phyloP scores from a whole-genome alignment of 2,329 filamentous ascomycete species.

The Onygenales sp. region DNA sequence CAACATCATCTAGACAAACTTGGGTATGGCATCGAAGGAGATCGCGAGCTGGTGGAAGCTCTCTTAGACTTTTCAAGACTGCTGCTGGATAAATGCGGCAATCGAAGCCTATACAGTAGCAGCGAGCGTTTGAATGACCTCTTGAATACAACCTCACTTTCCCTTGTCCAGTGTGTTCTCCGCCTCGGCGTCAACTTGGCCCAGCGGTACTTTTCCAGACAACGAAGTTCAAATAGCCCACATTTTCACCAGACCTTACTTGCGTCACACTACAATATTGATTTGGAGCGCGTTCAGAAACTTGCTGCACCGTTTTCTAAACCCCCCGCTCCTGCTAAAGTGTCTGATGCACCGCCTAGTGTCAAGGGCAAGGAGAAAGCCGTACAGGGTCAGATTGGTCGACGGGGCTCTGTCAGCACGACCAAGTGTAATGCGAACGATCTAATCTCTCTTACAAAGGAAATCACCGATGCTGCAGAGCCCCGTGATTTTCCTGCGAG shows the following conservation, averaged over 20 bases:
- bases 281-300: constrained; percentile 70
- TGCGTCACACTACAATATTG: constrained; percentile 69
- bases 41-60: constrained; percentile 67
- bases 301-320: constrained; percentile 75
- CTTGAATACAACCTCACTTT: constrained; percentile 74
- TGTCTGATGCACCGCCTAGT: constrained; percentile 40
- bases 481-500: constrained; percentile 22
- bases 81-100: constrained; percentile 89
- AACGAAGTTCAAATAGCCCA: constrained; percentile 55
- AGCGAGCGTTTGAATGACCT: constrained; percentile 82
- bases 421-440: constrained; percentile 67
- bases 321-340: constrained; percentile 45
- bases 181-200: constrained; percentile 77
- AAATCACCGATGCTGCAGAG: constrained; percentile 19
- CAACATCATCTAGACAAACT: constrained; percentile 47
- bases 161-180: constrained; percentile 67
- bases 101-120: constrained; percentile 91
- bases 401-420: constrained; percentile 30
- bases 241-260: constrained; percentile 65
- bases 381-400: constrained; percentile 24
- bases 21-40: constrained; percentile 64
- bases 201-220: constrained; percentile 83
- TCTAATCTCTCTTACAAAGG: constrained; percentile 58
- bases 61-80: constrained; percentile 79
- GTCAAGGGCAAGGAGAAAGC: constrained; percentile 71